A percentile compares a stretch with the other conserved stretches of the same genome.
Evolutionary conservation across 192 early-diverging fungal genomes (phyloP).

Genomic region (Coemansia sp.): DNA sequence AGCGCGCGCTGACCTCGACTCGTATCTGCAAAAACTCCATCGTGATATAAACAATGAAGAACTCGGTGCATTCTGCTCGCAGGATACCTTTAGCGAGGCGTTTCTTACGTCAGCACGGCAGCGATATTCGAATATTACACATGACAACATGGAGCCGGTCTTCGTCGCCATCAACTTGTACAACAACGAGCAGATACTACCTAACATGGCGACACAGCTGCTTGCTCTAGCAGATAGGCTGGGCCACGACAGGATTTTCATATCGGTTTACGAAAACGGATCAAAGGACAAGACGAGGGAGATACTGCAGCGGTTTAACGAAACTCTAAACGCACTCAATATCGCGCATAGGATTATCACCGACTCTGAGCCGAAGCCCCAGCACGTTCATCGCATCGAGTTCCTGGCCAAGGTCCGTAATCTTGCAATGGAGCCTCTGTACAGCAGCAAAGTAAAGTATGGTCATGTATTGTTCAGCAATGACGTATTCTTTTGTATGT

Average conservation of each 20-base stretch:
- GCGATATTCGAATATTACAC: constrained; percentile 18
- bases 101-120: constrained; percentile 13
- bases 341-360: constrained; percentile 49
- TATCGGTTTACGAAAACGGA: constrained; percentile 59
- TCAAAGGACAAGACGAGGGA: constrained; percentile 44
- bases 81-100: constrained; percentile 15
- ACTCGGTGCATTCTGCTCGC: constrained; percentile 21
- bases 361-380: too few species aligned
- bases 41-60: constrained; percentile 22
- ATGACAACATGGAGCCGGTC: not conserved
- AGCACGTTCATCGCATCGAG: constrained; percentile 27
- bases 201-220: constrained; percentile 47
- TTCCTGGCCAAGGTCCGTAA: constrained; percentile 56
- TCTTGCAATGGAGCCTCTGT: constrained; percentile 49
- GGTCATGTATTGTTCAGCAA: constrained; percentile 49
- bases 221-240: constrained; percentile 32
- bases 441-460: constrained; percentile 13
- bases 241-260: constrained; percentile 36
- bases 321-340: constrained; percentile 12
- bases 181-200: constrained; percentile 50
- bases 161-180: constrained; percentile 49
- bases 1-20: constrained; percentile 9
- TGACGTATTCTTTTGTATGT: constrained; percentile 52
- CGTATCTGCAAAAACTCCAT: constrained; percentile 23
- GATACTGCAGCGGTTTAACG: constrained; percentile 29